Conservation (phyloP, 1,284 basidiomycete species). For the Cryptococcus hybrid region DNA sequence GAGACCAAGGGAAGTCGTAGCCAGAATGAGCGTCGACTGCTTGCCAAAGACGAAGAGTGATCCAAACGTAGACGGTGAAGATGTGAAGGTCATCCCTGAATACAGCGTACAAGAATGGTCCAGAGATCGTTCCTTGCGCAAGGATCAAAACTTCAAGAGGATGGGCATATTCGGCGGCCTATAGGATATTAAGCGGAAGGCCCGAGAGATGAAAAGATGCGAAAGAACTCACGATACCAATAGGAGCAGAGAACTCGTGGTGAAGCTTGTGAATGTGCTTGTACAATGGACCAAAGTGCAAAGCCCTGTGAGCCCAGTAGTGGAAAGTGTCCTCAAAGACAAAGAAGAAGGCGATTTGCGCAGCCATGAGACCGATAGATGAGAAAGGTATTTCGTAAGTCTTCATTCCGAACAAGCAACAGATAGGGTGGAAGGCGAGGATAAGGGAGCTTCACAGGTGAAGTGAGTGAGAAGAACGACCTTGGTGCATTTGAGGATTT, state of each 20-base stretch:
- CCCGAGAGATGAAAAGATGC: neutral
- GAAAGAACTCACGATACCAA: constrained; percentile 64
- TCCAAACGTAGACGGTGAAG: constrained; percentile 91
- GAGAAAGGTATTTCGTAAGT: constrained; percentile 92
- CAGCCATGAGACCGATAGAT: constrained; percentile 62
- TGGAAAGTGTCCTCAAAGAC: constrained; percentile 96
- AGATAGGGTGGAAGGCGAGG: constrained; percentile 94
- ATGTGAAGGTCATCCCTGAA: constrained; percentile 61
- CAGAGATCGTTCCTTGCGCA: constrained; percentile 75
- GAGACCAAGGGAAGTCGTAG: constrained; percentile 98
- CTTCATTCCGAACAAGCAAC: constrained; percentile 82
- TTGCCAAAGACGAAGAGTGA: constrained; percentile 89
- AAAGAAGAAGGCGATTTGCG: constrained; percentile 88
- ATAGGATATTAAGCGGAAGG: constrained; percentile 6
- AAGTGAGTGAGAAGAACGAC: constrained; percentile 94
- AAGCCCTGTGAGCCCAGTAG: constrained; percentile 72
- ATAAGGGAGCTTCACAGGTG: constrained; percentile 93
- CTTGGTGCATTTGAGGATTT: constrained; percentile 97
- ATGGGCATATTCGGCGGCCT: constrained; percentile 94
- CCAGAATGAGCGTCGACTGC: constrained; percentile 97
- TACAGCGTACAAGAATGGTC: constrained; percentile 78
- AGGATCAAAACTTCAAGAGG: constrained; percentile 92
- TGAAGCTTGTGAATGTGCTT: constrained; percentile 98
- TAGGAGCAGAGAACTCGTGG: constrained; percentile 96
- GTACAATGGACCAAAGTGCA: constrained; percentile 90